Percentiles rank a stretch among this genome's conserved stretches.
Evolutionary conservation across 176 grass and related monocot genomes (phyloP).

Genomic region (Oryza nivara): DNA sequence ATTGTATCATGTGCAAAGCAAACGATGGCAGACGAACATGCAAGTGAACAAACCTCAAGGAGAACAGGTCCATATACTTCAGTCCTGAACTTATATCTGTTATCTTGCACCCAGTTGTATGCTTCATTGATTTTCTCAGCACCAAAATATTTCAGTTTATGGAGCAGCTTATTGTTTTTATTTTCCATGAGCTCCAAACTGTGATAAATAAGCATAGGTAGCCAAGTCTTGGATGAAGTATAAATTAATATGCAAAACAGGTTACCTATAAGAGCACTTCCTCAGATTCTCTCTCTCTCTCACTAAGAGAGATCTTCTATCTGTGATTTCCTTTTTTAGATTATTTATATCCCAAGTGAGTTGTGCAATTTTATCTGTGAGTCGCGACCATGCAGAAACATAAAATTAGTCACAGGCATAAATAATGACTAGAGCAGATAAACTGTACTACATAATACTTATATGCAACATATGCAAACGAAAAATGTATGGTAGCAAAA

Average conservation of each 20-base stretch:
- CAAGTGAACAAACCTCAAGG: conserved; percentile 67
- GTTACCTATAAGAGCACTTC: conserved; percentile 66
- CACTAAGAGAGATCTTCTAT: conserved; percentile 48
- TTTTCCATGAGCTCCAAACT: conserved; percentile 92
- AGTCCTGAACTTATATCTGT: conserved; percentile 58
- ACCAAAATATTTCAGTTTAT: conserved; percentile 54
- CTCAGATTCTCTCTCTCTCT: conserved; percentile 43
- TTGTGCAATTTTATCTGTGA: conserved; percentile 49
- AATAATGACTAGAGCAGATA: too few relatives aligned
- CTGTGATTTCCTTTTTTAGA: conserved; percentile 36
- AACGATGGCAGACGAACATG: conserved; percentile 23
- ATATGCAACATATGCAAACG: background rate
- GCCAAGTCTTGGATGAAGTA: background rate
- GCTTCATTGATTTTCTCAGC: conserved; percentile 79
- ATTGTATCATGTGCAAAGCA: background rate
- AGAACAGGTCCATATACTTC: conserved; percentile 97
- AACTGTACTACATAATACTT: background rate
- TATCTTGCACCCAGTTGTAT: conserved; percentile 77
- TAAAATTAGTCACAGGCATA: conserved; percentile 17
- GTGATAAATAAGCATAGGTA: conserved; percentile 37
- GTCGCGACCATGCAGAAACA: conserved; percentile 46
- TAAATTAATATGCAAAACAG: conserved; percentile 6
- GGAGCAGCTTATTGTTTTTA: conserved; percentile 81
- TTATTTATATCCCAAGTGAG: conserved; percentile 43
- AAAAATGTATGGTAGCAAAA: background rate